These are phyloP conservation scores for Sporothrix inflata DNA, from an alignment of 2,329 filamentous ascomycete genomes.

Conservation along the genomic window DNA sequence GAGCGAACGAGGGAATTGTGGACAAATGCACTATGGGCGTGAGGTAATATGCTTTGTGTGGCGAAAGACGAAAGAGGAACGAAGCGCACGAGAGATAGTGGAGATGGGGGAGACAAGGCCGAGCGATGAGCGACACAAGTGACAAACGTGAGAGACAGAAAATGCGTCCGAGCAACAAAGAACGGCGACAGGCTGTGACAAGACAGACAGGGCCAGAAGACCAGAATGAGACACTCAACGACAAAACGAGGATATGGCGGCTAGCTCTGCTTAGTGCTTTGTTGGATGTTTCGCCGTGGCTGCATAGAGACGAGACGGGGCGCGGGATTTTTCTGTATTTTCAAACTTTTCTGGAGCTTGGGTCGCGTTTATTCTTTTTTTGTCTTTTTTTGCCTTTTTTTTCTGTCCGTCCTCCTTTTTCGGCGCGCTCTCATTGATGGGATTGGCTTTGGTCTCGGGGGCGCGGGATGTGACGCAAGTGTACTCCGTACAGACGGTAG, in stretches of 20 bases:
- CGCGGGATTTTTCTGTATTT: conserved; percentile 29
- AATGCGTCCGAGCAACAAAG: not conserved
- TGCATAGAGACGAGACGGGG: conserved; percentile 11
- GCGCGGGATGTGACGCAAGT: conserved; percentile 20
- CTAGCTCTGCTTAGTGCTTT: conserved; percentile 25
- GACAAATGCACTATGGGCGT: conserved; percentile 15
- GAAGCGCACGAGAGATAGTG: conserved; percentile 1
- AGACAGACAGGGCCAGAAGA: not conserved
- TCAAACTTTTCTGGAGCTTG: not conserved
- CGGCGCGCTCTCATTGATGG: conserved; percentile 5
- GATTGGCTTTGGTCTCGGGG: not conserved
- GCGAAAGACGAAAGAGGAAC: not conserved
- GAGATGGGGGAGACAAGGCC: conserved; percentile 8
- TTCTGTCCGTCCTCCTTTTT: not conserved
- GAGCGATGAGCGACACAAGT: not conserved
- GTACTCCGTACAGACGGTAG: not conserved
- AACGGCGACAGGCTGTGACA: not conserved
- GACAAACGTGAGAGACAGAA: not conserved
- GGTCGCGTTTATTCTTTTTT: conserved; percentile 13
- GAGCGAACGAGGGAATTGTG: conserved; percentile 24
- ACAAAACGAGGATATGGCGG: conserved; percentile 25
- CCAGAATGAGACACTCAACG: conserved; percentile 9
- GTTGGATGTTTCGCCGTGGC: conserved; percentile 13
- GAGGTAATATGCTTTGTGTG: conserved; percentile 22
- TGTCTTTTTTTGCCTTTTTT: not conserved